Percentiles rank a stretch among this genome's conserved stretches.
Conservation (phyloP, 2,329 filamentous ascomycete species). For the Daldinia eschscholtzii region DNA sequence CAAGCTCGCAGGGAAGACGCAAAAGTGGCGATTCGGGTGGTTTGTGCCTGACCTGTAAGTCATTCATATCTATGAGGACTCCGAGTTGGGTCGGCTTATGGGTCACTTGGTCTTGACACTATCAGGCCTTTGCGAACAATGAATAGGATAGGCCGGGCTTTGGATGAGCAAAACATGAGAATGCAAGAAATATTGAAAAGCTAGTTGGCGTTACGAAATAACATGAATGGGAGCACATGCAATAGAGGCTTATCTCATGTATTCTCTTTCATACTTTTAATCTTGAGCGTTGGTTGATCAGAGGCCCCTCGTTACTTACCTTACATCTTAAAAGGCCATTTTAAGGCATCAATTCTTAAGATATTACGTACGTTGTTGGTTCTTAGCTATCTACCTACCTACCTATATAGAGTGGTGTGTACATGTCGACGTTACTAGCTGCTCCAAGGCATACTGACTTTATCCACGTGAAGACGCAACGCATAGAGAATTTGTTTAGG, state of each 20-base stretch:
- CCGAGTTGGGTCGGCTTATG: constrained; percentile 20
- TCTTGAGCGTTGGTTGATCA: constrained; percentile 24
- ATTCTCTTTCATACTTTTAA: constrained; percentile 12
- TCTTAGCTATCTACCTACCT: constrained; percentile 5
- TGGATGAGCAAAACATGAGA: neutral
- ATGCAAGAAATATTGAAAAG: neutral
- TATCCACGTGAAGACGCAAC: neutral
- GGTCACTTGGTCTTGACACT: constrained; percentile 8
- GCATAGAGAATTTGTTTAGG: neutral
- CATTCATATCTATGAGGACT: constrained; percentile 17
- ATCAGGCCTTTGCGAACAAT: neutral
- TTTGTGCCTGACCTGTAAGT: constrained; percentile 27
- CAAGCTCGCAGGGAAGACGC: constrained; percentile 44
- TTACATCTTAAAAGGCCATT: constrained; percentile 28
- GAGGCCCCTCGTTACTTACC: constrained; percentile 9
- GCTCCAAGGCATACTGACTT: neutral
- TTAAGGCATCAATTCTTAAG: constrained; percentile 23
- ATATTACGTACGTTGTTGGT: constrained; percentile 27
- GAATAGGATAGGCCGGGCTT: neutral
- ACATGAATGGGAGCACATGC: constrained; percentile 8
- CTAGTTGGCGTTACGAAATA: neutral
- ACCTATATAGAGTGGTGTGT: neutral
- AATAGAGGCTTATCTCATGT: constrained; percentile 1
- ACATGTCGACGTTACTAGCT: neutral
- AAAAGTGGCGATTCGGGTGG: constrained; percentile 38